Conservation (phyloP, 768 basidiomycete genomes). For the Mycena rebaudengoi region DNA sequence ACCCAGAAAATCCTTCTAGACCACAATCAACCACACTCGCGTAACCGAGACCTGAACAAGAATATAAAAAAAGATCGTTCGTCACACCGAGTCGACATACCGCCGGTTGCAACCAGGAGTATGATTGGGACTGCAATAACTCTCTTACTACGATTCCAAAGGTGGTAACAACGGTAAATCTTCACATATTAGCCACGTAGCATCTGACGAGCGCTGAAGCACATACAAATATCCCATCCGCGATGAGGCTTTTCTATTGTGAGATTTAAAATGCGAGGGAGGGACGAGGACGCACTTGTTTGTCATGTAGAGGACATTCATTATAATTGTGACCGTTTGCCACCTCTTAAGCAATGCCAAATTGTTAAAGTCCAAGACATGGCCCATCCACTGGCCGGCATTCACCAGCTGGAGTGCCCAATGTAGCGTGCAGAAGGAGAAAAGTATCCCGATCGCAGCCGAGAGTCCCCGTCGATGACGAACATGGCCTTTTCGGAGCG, state of each 20-base stretch:
- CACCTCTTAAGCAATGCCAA: neutral
- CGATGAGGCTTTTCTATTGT: constrained; percentile 31
- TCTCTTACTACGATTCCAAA: constrained; percentile 35
- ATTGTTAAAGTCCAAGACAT: neutral
- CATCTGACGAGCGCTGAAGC: neutral
- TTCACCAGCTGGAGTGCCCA: constrained; percentile 21
- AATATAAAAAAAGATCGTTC: neutral
- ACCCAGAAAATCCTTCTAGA: neutral
- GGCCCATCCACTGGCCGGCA: constrained; percentile 9
- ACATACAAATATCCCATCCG: constrained; percentile 37
- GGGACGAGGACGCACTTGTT: constrained; percentile 38
- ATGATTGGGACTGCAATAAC: constrained; percentile 27
- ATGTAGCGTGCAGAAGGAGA: constrained; percentile 15
- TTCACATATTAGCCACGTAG: neutral
- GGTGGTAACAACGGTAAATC: constrained; percentile 38
- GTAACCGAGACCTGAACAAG: constrained; percentile 15
- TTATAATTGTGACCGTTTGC: constrained; percentile 24
- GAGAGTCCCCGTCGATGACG: constrained; percentile 6
- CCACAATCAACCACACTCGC: constrained; percentile 18
- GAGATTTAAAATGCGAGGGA: neutral
- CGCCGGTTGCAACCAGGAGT: constrained; percentile 31
- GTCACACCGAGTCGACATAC: constrained; percentile 12
- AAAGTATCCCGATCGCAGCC: constrained; percentile 12
- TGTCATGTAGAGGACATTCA: constrained; percentile 32
- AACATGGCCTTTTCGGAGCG: constrained; percentile 1